Evolutionary conservation across 1,139 yeast species (phyloP).

Genomic region (Hyphopichia burtonii): DNA sequence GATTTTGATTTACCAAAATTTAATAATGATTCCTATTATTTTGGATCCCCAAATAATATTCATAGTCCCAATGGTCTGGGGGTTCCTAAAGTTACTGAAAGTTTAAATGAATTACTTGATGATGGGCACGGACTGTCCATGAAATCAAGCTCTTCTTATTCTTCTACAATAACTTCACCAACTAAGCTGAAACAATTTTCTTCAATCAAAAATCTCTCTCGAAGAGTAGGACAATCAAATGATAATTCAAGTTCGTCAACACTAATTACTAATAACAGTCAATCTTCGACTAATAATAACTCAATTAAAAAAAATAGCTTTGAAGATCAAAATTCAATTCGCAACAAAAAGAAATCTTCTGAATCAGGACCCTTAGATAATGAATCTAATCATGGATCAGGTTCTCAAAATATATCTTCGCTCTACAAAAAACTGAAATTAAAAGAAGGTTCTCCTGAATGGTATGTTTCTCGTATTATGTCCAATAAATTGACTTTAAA

Average conservation of each 20-base stretch:
- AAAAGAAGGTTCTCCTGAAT: slow-evolving; percentile 44
- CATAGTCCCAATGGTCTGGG: not conserved
- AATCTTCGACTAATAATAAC: not conserved
- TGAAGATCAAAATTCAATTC: not conserved
- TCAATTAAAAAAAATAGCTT: slow-evolving; percentile 1
- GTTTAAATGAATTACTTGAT: not conserved
- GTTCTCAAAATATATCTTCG: not conserved
- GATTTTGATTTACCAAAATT: slow-evolving; percentile 32
- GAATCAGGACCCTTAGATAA: slow-evolving; percentile 9
- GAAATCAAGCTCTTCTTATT: slow-evolving; percentile 1
- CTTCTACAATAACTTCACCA: not conserved
- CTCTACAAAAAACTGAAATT: slow-evolving; percentile 17
- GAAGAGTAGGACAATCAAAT: slow-evolving; percentile 2
- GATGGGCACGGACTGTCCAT: not conserved
- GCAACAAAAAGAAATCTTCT: slow-evolving; percentile 10
- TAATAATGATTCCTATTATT: not conserved
- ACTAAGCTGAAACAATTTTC: slow-evolving; percentile 1
- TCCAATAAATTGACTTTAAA: slow-evolving; percentile 31
- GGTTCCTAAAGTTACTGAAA: not conserved
- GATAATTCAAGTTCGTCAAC: slow-evolving; percentile 3
- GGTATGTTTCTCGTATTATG: slow-evolving; percentile 42
- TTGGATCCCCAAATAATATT: not conserved
- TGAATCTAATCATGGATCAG: slow-evolving; percentile 5
- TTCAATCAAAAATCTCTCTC: not conserved
- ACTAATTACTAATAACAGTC: not conserved